Base-by-base conservation (phyloP, 2,329 filamentous ascomycete genomes). In the Amesomyces nigricolor region DNA sequence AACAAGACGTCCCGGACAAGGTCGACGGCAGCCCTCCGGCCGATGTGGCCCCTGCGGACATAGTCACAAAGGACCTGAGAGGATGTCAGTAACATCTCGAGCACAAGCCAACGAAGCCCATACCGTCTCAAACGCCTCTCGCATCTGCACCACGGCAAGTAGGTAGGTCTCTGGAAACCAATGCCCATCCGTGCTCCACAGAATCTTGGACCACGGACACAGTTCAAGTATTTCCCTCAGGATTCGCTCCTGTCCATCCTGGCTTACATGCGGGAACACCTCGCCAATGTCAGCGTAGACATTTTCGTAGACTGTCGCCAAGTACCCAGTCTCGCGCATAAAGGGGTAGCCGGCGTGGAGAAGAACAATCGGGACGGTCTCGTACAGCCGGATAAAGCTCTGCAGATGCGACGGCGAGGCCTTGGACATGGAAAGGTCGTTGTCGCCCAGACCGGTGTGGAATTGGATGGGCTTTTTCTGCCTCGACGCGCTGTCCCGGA, bases 291-390 rank as follows among this genome's bases (percentile, higher is more conserved):
- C 90, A 11, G 89, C 81, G 66, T 90, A 94, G 1, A 88, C 87
- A 65, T 95, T 92, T 22, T 80, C 75, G 66, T 91, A 94, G 19
- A 88, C 83, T 0, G 81, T 82, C 0, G 89, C 88, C 17, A 95
- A 76, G 66, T 92, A 95, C 0, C 86, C 88, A 0, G 86, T 81
- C 70, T 94, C 88, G 38, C 85, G 79, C 0, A 85, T 89, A 65
- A 87, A 94, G 0, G 90, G 90, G 67, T 95, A 95, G 2, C 88
- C 82, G 0, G 89, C 85, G 66, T 95, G 89, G 2, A 95, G 78
- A 8, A 95, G 73, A 2, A 95, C 86, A 53, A 95, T 85, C 0
- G 87, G 85, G 0, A 92, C 81, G 0, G 75, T 74, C 0, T 86
- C 80, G 62, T 87, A 91, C 17, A 78, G 73, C 39, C 83, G 79